Conservation (phyloP, 805 yeast genomes). For the Cyberlindnera bimundalis region DNA sequence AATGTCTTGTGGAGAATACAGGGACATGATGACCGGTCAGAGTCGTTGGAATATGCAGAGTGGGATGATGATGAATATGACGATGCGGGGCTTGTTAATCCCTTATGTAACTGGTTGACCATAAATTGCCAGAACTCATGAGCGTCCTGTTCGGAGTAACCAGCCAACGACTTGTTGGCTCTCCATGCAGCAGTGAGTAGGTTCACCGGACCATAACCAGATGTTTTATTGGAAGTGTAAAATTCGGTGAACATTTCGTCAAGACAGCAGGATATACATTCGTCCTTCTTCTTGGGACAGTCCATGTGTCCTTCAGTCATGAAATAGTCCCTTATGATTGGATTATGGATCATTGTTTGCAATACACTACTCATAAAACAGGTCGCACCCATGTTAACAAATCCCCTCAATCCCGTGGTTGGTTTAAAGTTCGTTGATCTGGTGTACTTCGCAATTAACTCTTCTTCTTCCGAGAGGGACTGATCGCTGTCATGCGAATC, state of each 20-base stretch:
- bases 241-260: constrained; percentile 76
- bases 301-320: constrained; percentile 69
- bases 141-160: constrained; percentile 97
- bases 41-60: not conserved
- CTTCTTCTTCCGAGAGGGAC: constrained; percentile 7
- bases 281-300: constrained; percentile 40
- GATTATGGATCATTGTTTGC: constrained; percentile 88
- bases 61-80: constrained; percentile 16
- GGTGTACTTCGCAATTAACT: constrained; percentile 32
- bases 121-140: constrained; percentile 96
- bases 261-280: constrained; percentile 81
- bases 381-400: constrained; percentile 93
- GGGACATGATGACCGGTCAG: constrained; percentile 40
- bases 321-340: constrained; percentile 74
- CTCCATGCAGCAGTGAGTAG: constrained; percentile 86
- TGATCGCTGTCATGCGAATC: constrained; percentile 20
- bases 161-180: constrained; percentile 80
- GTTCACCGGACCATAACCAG: constrained; percentile 79
- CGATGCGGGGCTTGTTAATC: constrained; percentile 22
- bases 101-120: constrained; percentile 73
- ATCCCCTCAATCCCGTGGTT: constrained; percentile 78
- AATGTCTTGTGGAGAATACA: constrained; percentile 85
- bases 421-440: constrained; percentile 43
- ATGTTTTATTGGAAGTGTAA: constrained; percentile 56
- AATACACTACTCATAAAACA: constrained; percentile 95